Evolutionary conservation across 495 filamentous ascomycete species (phyloP), one percentile per base, ranked within the genome.

Genomic region (Neurospora hispaniola): DNA sequence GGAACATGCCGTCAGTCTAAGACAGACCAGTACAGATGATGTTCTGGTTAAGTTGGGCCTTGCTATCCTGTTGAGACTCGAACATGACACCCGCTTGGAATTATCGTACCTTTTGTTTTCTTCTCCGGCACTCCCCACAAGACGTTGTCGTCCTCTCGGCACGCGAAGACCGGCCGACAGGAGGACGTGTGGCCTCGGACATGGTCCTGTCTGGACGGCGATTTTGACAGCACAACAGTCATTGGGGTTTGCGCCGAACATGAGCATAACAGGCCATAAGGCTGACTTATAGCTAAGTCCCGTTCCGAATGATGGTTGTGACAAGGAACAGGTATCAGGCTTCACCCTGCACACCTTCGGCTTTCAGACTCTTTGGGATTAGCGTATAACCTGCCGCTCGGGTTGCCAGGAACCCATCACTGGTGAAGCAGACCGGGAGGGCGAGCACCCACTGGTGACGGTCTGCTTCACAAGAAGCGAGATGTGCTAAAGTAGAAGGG

Each of bases 61-160:
- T 31, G 54, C 27, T 38, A 35, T 38, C 27, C 54, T 31, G 14
- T 66, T 35, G 27, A 18, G 14, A 10, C 27, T 35, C 23, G 54
- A 35, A 73, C 20, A 62, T 18, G 69, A 42, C 68, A 18, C 16
- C 8, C 11, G 43, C 44, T 31, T 39, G 27, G 31, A 69, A 11
- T 23, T 39, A 66, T 41, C 72, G 38, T 75, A 83, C 81, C 80
- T 79, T 82, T 70, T 83, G 81, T 70, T 83, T 83, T 74, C 81
- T 75, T 69, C 81, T 72, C 69, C 81, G 77, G 59, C 81, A 83
- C 74, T 83, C 81, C 2, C 75, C 74, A 72, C 81, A 83, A 35
- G 80, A 81, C n/a, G 81, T 82, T 23, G 81, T 81, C 35, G 73
- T 80, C 70, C 81, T 75, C 75, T 82, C 81, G 23, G 78, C 78